Base-by-base conservation (phyloP, 2,329 filamentous ascomycete species). In the Beauveria varroae region DNA sequence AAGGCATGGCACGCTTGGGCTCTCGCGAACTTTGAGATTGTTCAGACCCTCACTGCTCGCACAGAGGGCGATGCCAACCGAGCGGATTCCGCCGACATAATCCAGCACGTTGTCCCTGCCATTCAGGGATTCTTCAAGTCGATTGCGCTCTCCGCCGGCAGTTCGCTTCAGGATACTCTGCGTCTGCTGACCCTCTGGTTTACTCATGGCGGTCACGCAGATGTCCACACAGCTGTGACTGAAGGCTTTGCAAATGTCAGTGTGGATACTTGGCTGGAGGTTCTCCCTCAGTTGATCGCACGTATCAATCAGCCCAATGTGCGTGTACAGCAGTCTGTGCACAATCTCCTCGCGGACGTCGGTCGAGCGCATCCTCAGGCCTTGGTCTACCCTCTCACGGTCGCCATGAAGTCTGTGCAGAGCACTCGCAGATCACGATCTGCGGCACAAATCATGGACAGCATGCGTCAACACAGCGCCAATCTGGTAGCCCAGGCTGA, bases 1-100 rank as follows among this genome's bases (percentile, higher is more conserved):
- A 99, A 99, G 76, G 95, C 96, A 8, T 99, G 95, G 95, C 95
- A 99, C 75, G 90, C 95, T 0, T 99, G 95, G 93, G 96, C 95
- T 12, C 76, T 99, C 64, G 93, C 95, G 59, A 99, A 99, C 74
- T 99, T 99, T 69, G 93, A 99, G 75, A 95, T 99, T 62, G 93
- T 98, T 43, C 96, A 95, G 67, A 86, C 89, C 0, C 79, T 95
- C 62, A 85, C 87, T 9, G 82, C 88, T 24, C 83, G 86, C 61
- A 81, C 81, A 18, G 89, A 89, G 65, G 81, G 84, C 44, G 74
- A 73, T 51, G 44, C 76, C 20, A 69, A 70, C 1, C 66, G 70
- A 37, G 67, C 71, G 1, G 88, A 89, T 62, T 84, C 86, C 44
- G 82, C 83, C 55, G 84, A 90, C 68, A 81, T 97, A 28, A 83